phyloP scores from a whole-genome alignment of 1,284 basidiomycete species.

The Fomitopsis betulina region DNA sequence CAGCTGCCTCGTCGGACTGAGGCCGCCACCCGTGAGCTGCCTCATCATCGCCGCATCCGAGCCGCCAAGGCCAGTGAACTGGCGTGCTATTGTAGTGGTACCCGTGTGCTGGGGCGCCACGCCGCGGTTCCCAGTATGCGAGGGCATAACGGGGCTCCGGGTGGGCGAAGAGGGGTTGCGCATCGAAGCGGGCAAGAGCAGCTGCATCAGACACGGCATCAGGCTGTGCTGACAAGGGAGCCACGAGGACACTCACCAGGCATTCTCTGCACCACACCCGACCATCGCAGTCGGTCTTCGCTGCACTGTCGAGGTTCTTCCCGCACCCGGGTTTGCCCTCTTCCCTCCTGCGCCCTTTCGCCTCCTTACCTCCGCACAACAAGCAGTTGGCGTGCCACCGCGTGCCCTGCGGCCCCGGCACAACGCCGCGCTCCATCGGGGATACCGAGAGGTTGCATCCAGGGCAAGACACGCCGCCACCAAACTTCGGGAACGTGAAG shows the following conservation, averaged over 20 bases:
- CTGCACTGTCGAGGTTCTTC: slow-evolving; percentile 76
- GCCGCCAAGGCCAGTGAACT: slow-evolving; percentile 59
- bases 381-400: slow-evolving; percentile 75
- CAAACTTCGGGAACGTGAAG: slow-evolving; percentile 54
- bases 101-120: slow-evolving; percentile 57
- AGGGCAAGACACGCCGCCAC: slow-evolving; percentile 59
- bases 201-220: slow-evolving; percentile 32
- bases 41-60: slow-evolving; percentile 43
- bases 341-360: slow-evolving; percentile 38
- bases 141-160: slow-evolving; percentile 39
- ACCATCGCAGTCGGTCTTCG: slow-evolving; percentile 67
- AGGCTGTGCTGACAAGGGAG: background rate
- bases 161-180: slow-evolving; percentile 48
- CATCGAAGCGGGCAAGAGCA: slow-evolving; percentile 48
- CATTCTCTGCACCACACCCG: slow-evolving; percentile 82
- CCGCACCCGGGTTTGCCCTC: slow-evolving; percentile 69
- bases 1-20: slow-evolving; percentile 55
- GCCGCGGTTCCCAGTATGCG: slow-evolving; percentile 39
- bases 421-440: slow-evolving; percentile 77
- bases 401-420: slow-evolving; percentile 74
- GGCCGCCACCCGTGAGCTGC: slow-evolving; percentile 63
- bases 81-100: slow-evolving; percentile 66
- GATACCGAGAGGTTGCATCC: slow-evolving; percentile 70
- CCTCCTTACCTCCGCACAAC: slow-evolving; percentile 69
- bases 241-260: slow-evolving; percentile 44